Evolutionary conservation across 2,329 filamentous ascomycete genomes (phyloP).

Genomic region (Bipolaris victoriae): DNA sequence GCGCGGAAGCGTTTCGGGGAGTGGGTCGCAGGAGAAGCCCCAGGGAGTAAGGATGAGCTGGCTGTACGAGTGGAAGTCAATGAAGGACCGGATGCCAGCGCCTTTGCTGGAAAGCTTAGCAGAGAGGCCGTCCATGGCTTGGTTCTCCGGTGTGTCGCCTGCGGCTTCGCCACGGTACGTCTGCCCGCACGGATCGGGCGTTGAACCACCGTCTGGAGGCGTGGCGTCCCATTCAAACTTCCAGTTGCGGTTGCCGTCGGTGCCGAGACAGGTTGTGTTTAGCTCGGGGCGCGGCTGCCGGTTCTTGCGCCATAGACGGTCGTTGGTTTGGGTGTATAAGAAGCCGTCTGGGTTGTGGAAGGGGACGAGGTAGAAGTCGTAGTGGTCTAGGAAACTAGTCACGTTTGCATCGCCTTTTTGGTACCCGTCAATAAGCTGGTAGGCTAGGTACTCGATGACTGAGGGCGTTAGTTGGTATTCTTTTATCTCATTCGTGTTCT

Average conservation of each 20-base stretch:
- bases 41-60: conserved; percentile 66
- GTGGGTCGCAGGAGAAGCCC: conserved; percentile 52
- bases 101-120: conserved; percentile 46
- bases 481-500: conserved; percentile 2
- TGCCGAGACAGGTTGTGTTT: conserved; percentile 38
- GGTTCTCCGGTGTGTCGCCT: conserved; percentile 41
- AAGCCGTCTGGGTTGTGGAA: conserved; percentile 46
- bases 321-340: conserved; percentile 42
- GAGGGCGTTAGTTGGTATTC: background rate
- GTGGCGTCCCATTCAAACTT: conserved; percentile 39
- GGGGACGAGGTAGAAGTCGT: conserved; percentile 44
- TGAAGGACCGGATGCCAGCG: conserved; percentile 63
- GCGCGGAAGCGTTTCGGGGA: conserved; percentile 57
- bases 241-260: conserved; percentile 48
- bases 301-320: conserved; percentile 48
- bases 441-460: conserved; percentile 42
- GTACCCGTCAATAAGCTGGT: conserved; percentile 40
- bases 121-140: conserved; percentile 54
- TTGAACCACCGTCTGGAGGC: conserved; percentile 34
- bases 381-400: conserved; percentile 39
- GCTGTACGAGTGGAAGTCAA: conserved; percentile 69
- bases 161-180: conserved; percentile 42
- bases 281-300: conserved; percentile 38
- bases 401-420: conserved; percentile 30
- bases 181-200: conserved; percentile 40